These are phyloP conservation scores for Pyrenophora graminea DNA, from an alignment of 2,329 filamentous ascomycete species.

Conservation along the genomic window DNA sequence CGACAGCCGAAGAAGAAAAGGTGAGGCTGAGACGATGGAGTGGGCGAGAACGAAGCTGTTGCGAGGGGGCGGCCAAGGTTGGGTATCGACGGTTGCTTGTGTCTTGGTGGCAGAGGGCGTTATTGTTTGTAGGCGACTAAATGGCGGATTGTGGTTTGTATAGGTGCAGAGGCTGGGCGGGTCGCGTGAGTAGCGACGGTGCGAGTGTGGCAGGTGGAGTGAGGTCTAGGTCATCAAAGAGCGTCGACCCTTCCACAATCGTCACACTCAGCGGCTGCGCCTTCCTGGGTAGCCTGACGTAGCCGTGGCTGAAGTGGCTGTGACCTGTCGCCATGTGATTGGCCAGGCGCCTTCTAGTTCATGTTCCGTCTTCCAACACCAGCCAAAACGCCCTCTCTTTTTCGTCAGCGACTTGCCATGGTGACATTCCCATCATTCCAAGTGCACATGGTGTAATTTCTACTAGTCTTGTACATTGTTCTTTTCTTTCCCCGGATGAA, in stretches of 20 bases:
- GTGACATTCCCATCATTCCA: too few relatives aligned
- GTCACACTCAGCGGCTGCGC: slow-evolving; percentile 30
- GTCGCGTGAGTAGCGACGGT: slow-evolving; percentile 32
- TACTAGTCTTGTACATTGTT: too few relatives aligned
- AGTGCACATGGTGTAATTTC: too few relatives aligned
- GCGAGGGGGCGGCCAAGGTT: slow-evolving; percentile 14
- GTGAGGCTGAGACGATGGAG: slow-evolving; percentile 33
- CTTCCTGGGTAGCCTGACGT: slow-evolving; percentile 4
- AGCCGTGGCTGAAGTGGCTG: slow-evolving; percentile 11
- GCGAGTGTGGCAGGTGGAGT: slow-evolving; percentile 27
- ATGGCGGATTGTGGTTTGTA: slow-evolving; percentile 37
- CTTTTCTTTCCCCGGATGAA: too few relatives aligned
- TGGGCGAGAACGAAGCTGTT: slow-evolving; percentile 23
- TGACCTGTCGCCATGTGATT: slow-evolving; percentile 15
- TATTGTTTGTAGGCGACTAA: slow-evolving; percentile 27
- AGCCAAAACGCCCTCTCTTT: too few relatives aligned
- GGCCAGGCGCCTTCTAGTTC: background rate
- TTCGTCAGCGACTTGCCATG: too few relatives aligned
- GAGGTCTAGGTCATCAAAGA: slow-evolving; percentile 26
- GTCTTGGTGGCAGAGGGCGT: slow-evolving; percentile 9
- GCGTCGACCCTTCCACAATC: slow-evolving; percentile 15
- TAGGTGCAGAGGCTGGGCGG: slow-evolving; percentile 28
- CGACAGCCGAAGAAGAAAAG: slow-evolving; percentile 16
- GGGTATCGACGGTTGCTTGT: slow-evolving; percentile 4
- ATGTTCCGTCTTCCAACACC: too few relatives aligned